Conservation (phyloP, 805 yeast species). For the Saccharomycopsis sp. region DNA sequence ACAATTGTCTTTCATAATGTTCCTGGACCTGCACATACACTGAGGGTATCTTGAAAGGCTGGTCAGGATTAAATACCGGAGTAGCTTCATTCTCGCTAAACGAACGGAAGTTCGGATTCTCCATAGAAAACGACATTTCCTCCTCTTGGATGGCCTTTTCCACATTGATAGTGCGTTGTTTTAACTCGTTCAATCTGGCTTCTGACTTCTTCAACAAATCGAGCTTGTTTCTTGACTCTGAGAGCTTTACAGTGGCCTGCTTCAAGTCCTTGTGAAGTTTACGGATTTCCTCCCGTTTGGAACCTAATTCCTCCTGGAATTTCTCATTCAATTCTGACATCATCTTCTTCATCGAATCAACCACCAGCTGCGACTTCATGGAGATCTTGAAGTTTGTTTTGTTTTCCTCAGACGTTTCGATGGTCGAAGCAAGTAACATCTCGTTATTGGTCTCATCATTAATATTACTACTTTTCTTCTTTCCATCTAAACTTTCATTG, state of each 20-base stretch:
- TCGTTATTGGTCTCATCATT: slow-evolving; percentile 8
- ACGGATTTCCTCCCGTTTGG: slow-evolving; percentile 46
- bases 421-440: not conserved
- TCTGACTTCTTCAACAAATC: slow-evolving; percentile 47
- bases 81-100: slow-evolving; percentile 34
- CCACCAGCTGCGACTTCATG: slow-evolving; percentile 35
- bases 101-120: slow-evolving; percentile 28
- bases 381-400: slow-evolving; percentile 16
- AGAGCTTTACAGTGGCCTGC: slow-evolving; percentile 47
- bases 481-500: slow-evolving; percentile 5
- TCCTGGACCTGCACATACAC: slow-evolving; percentile 49
- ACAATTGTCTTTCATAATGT: slow-evolving; percentile 20
- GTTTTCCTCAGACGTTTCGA: not conserved
- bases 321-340: slow-evolving; percentile 48
- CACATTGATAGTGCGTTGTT: slow-evolving; percentile 50
- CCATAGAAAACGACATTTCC: slow-evolving; percentile 45
- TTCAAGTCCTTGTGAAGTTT: slow-evolving; percentile 50
- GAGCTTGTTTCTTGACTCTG: slow-evolving; percentile 40
- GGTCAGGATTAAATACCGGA: slow-evolving; percentile 71
- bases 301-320: slow-evolving; percentile 49
- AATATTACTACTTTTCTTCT: not conserved
- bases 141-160: slow-evolving; percentile 61
- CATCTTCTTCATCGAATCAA: slow-evolving; percentile 46
- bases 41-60: slow-evolving; percentile 71
- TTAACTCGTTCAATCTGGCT: slow-evolving; percentile 39